Conservation (phyloP, 192 early-diverging fungal species). For the Bifiguratus adelaidae region DNA sequence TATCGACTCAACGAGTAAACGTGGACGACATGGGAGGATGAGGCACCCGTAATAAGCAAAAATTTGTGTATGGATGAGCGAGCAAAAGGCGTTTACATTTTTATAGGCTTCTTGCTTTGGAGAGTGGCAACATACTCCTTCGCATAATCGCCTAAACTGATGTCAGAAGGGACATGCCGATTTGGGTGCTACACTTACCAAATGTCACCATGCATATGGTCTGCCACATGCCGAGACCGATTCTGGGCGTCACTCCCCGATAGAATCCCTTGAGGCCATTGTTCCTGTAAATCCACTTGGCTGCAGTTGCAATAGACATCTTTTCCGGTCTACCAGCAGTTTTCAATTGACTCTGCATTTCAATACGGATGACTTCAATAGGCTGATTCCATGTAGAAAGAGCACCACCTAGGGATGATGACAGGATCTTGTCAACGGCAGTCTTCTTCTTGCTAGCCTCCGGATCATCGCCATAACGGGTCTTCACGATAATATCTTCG, state of each 20-base stretch:
- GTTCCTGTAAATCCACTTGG: conserved; percentile 85
- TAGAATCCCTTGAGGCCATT: conserved; percentile 91
- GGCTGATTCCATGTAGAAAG: conserved; percentile 98
- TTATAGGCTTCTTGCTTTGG: too few species aligned
- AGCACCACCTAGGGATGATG: conserved; percentile 85
- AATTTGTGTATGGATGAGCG: too few species aligned
- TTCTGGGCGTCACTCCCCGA: conserved; percentile 70
- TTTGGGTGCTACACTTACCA: conserved; percentile 34
- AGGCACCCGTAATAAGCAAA: too few species aligned
- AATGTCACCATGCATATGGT: conserved; percentile 90
- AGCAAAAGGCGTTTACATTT: too few species aligned
- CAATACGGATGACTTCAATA: conserved; percentile 96
- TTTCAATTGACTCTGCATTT: conserved; percentile 96
- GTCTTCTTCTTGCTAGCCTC: conserved; percentile 29
- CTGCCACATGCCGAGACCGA: conserved; percentile 70
- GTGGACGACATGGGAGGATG: too few species aligned
- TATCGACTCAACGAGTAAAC: too few species aligned
- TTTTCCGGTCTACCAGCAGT: conserved; percentile 81
- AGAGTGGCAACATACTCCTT: too few species aligned
- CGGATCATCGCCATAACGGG: conserved; percentile 25
- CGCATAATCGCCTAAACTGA: too few species aligned
- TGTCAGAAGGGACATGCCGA: too few species aligned
- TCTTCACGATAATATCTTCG: conserved; percentile 57
- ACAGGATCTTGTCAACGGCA: conserved; percentile 49
- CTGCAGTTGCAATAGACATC: conserved; percentile 74